Evolutionary conservation across 345 rosid species (phyloP).

Genomic region (Eutrema japonicum): DNA sequence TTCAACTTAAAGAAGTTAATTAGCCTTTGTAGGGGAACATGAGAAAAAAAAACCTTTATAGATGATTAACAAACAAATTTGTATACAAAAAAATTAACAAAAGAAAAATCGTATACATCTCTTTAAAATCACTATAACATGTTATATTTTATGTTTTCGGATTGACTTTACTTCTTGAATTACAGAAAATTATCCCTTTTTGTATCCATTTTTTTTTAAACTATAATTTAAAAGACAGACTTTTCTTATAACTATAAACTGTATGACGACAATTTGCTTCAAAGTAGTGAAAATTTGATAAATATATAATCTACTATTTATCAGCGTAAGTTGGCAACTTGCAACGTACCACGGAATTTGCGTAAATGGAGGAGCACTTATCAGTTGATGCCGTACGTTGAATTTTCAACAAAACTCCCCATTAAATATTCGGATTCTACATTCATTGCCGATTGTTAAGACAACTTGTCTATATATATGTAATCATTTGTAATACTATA

Average conservation of each 20-base stretch:
- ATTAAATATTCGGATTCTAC: slow-evolving; percentile 8
- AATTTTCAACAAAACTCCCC: slow-evolving; percentile 17
- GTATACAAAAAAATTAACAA: neutral
- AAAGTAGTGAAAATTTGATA: neutral
- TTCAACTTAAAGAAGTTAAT: neutral
- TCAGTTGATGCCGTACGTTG: slow-evolving; percentile 35
- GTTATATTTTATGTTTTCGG: neutral
- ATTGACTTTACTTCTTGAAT: neutral
- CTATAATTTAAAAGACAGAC: neutral
- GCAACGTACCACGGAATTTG: slow-evolving; percentile 43
- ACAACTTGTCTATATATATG: slow-evolving; percentile 27
- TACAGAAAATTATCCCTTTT: neutral
- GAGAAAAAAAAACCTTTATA: too few species aligned
- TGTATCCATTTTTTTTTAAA: neutral
- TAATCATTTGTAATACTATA: neutral
- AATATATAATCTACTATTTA: neutral
- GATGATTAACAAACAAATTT: neutral
- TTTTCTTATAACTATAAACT: neutral
- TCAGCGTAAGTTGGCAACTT: slow-evolving; percentile 30
- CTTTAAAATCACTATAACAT: neutral
- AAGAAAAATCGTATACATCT: too few species aligned
- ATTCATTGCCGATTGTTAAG: slow-evolving; percentile 12
- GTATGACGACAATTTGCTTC: slow-evolving; percentile 28
- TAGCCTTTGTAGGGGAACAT: neutral
- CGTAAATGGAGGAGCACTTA: slow-evolving; percentile 41